Evolutionary conservation across 805 yeast genomes (phyloP), one percentile per base, ranked within the genome.

Genomic region (Lipomyces yamadae): DNA sequence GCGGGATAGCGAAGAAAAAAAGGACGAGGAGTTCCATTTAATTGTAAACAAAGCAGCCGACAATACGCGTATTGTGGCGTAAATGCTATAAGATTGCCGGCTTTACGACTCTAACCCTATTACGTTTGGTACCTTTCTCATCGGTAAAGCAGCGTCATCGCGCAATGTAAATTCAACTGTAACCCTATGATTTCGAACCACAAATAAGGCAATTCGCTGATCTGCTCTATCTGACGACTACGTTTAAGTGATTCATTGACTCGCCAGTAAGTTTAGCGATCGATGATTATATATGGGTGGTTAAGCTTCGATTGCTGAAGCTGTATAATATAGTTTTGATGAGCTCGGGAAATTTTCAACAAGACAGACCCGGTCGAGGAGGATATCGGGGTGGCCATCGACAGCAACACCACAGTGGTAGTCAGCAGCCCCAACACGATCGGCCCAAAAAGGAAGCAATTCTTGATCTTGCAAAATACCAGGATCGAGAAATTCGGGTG

Each of bases 371-470:
- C 2, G 37, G 52, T 4, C 60, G 67, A n/a, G 68, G 68, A n/a
- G 63, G 57, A 13, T 18, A 54, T 32, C 35, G 71, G 3, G 68
- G 68, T 33, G 61, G 69, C 2, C 35, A 39, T 37, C 42, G 69
- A n/a, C 61, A 63, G 35, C 72, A 66, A 62, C 61, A 56, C 50
- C 35, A 39, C 35, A 34, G 13, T 32, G 35, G 55, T 52, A 29
- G 35, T n/a, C 66, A 63, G 59, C 63, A 63, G 39, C 69, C 59
- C 53, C 67, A 70, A 58, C 61, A 82, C 71, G 92, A 88, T 72
- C 87, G 92, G 13, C 98, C 98, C 48, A 90, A 90, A 81, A 89
- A 92, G 78, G 97, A 93, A 70, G 96, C 97, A 30, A 91, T 93
- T 67, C 81, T 92, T 64, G 92, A 93, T 76, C 81, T 95, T 67